Percentiles rank a stretch among this genome's conserved stretches.
These are phyloP conservation scores for Tetrapisispora pingtungensis DNA, from an alignment of 805 yeast genomes.

Conservation along the genomic window DNA sequence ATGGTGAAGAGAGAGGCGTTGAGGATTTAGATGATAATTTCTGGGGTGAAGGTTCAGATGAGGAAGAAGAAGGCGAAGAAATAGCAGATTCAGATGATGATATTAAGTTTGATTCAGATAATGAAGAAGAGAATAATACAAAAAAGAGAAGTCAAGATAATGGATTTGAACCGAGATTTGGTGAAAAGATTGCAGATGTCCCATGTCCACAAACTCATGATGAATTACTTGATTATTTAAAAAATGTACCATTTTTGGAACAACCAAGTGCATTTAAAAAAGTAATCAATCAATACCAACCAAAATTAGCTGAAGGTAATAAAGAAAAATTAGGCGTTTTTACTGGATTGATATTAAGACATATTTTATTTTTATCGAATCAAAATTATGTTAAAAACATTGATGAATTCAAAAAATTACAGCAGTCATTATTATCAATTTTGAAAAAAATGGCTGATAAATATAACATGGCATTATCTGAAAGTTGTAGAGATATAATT, in stretches of 20 bases:
- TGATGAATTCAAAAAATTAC: conserved; percentile 28
- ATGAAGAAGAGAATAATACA: conserved; percentile 23
- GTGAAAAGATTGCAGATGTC: neutral
- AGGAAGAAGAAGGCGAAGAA: conserved; percentile 24
- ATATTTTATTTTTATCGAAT: conserved; percentile 42
- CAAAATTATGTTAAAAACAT: conserved; percentile 28
- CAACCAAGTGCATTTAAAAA: conserved; percentile 42
- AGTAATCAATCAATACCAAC: conserved; percentile 55
- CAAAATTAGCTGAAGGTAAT: conserved; percentile 72
- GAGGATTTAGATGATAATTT: conserved; percentile 64
- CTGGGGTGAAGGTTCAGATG: conserved; percentile 51
- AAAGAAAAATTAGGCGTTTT: conserved; percentile 61
- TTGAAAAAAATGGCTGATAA: conserved; percentile 54
- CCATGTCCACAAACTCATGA: conserved; percentile 42
- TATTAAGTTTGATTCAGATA: conserved; percentile 28
- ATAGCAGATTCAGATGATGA: conserved; percentile 36
- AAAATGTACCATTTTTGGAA: conserved; percentile 30
- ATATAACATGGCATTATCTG: conserved; percentile 55
- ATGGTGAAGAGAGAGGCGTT: conserved; percentile 39
- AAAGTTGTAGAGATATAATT: conserved; percentile 49
- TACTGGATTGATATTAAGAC: conserved; percentile 53
- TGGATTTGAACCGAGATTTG: conserved; percentile 1
- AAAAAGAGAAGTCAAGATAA: conserved; percentile 6
- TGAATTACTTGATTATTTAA: conserved; percentile 33
- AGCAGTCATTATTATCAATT: conserved; percentile 36